phyloP scores from a whole-genome alignment of 2,329 filamentous ascomycete species.

The Neonectria sp. region DNA sequence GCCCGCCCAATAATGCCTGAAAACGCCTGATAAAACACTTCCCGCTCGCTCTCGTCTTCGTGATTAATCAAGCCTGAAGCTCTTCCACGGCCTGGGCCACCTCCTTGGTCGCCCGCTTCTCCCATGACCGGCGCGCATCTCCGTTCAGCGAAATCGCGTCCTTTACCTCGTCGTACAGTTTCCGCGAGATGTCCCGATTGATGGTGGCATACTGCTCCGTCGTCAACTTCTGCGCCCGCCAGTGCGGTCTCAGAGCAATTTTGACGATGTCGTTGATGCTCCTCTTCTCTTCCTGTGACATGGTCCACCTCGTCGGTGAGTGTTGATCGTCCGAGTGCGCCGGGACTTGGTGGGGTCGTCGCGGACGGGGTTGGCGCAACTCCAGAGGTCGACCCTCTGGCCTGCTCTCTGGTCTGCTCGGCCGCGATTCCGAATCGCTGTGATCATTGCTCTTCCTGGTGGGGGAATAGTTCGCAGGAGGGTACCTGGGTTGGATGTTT shows the following conservation, averaged over 20 bases:
- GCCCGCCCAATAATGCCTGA: slow-evolving; percentile 46
- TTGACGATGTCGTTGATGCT: slow-evolving; percentile 93
- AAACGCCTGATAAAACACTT: slow-evolving; percentile 51
- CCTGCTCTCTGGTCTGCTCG: slow-evolving; percentile 37
- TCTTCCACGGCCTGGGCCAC: slow-evolving; percentile 81
- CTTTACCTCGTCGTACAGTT: slow-evolving; percentile 82
- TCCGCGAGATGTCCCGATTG: slow-evolving; percentile 90
- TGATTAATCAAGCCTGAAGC: slow-evolving; percentile 60
- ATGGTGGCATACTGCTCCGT: slow-evolving; percentile 94
- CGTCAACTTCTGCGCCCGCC: slow-evolving; percentile 83
- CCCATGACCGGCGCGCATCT: slow-evolving; percentile 78
- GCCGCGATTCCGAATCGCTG: slow-evolving; percentile 37
- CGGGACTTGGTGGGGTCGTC: slow-evolving; percentile 59
- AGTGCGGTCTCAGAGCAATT: slow-evolving; percentile 84
- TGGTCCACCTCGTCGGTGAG: slow-evolving; percentile 75
- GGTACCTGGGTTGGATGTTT: slow-evolving; percentile 80
- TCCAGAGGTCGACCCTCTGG: slow-evolving; percentile 59
- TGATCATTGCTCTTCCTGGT: slow-evolving; percentile 37
- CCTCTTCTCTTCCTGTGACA: slow-evolving; percentile 88
- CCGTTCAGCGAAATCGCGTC: slow-evolving; percentile 73
- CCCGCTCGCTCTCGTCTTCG: slow-evolving; percentile 42
- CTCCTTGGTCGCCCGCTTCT: slow-evolving; percentile 83
- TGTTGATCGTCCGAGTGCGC: slow-evolving; percentile 69
- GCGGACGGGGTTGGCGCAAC: slow-evolving; percentile 67
- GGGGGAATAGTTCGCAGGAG: slow-evolving; percentile 81